Evolutionary conservation across 2,329 filamentous ascomycete genomes (phyloP).

Genomic region (Chlorencoelia australis): DNA sequence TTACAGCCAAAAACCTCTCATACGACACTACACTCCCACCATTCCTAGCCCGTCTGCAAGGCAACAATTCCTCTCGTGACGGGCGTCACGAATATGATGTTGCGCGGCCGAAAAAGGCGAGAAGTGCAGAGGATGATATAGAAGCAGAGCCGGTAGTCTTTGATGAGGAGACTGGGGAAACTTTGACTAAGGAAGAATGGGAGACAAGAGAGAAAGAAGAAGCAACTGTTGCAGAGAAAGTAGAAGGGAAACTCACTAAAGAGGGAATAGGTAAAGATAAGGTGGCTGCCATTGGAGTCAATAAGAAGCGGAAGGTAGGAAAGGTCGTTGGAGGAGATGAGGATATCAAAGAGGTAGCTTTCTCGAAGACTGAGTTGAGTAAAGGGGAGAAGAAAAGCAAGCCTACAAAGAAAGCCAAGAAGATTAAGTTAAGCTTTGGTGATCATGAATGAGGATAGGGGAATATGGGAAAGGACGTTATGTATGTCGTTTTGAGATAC

Average conservation of each 20-base stretch:
- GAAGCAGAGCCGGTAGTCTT: slow-evolving; percentile 70
- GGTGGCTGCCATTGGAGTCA: slow-evolving; percentile 33
- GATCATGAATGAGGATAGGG: slow-evolving; percentile 38
- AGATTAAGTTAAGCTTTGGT: slow-evolving; percentile 59
- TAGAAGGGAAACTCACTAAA: neutral
- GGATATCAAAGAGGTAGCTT: slow-evolving; percentile 9
- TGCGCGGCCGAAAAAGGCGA: slow-evolving; percentile 36
- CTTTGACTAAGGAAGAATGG: slow-evolving; percentile 28
- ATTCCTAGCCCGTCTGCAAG: slow-evolving; percentile 48
- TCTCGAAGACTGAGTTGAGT: neutral
- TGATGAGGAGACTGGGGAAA: slow-evolving; percentile 60
- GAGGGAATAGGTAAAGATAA: slow-evolving; percentile 19
- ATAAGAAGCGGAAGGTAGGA: slow-evolving; percentile 46
- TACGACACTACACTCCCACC: slow-evolving; percentile 52
- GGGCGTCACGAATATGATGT: slow-evolving; percentile 30
- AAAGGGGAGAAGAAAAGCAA: slow-evolving; percentile 20
- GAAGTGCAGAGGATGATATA: slow-evolving; percentile 56
- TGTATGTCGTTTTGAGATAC: neutral
- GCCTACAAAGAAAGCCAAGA: slow-evolving; percentile 35
- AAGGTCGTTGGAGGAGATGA: slow-evolving; percentile 35
- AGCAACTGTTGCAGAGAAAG: slow-evolving; percentile 11
- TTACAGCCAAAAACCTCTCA: slow-evolving; percentile 60
- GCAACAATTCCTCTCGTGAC: slow-evolving; percentile 39
- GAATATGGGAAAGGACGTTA: neutral
- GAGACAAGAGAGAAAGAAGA: slow-evolving; percentile 25